Conservation (phyloP, 2,329 filamentous ascomycete species). For the Colletotrichum truncatum region DNA sequence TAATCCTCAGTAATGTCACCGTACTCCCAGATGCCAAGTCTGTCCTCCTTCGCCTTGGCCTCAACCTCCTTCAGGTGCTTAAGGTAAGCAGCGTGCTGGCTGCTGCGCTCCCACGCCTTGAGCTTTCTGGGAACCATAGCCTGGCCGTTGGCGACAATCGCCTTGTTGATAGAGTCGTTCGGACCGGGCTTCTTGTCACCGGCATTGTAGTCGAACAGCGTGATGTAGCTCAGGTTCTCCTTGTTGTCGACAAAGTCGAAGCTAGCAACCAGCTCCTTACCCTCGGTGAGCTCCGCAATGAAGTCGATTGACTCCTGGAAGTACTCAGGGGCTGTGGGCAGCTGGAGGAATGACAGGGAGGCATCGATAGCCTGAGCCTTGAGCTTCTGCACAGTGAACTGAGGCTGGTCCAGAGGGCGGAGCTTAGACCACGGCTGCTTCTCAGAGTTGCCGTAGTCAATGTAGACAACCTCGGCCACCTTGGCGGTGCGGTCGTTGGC, state of each 20-base stretch:
- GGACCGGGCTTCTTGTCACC: conserved; percentile 63
- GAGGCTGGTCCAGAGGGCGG: conserved; percentile 79
- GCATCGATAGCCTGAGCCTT: conserved; percentile 90
- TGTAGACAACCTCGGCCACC: conserved; percentile 89
- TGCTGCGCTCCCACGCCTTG: conserved; percentile 86
- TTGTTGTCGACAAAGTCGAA: conserved; percentile 84
- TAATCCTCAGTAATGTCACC: conserved; percentile 94
- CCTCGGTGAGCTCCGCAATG: conserved; percentile 78
- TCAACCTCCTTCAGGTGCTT: conserved; percentile 78
- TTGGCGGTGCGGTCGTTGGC: conserved; percentile 92
- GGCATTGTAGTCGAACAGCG: conserved; percentile 81
- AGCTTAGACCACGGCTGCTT: conserved; percentile 85
- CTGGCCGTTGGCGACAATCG: conserved; percentile 83
- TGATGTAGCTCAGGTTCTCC: conserved; percentile 86
- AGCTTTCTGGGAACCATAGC: conserved; percentile 94
- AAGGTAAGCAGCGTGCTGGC: conserved; percentile 75
- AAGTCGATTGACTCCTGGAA: conserved; percentile 81
- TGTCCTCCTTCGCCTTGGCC: conserved; percentile 79
- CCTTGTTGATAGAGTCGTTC: conserved; percentile 88
- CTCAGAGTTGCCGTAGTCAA: conserved; percentile 97
- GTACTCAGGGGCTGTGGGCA: conserved; percentile 85
- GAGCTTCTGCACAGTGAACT: conserved; percentile 84
- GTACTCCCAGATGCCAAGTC: conserved; percentile 97
- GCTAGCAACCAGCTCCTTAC: conserved; percentile 84
- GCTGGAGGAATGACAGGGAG: conserved; percentile 86